phyloP scores from a whole-genome alignment of 805 yeast species.

The Yamadazyma kitorensis region DNA sequence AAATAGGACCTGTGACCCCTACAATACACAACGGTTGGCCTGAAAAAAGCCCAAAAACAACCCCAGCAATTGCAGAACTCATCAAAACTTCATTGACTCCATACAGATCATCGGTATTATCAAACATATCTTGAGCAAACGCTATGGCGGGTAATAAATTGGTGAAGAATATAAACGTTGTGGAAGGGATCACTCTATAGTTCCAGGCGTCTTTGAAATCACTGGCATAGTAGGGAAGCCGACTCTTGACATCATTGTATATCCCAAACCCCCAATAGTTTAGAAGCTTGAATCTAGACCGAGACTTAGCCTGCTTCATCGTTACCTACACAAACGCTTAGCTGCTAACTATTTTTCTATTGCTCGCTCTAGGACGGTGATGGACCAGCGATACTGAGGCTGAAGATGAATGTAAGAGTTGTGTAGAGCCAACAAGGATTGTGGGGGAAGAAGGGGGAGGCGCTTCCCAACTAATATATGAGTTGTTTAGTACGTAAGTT shows the following conservation, averaged over 20 bases:
- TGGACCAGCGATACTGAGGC: too few species aligned
- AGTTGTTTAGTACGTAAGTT: too few species aligned
- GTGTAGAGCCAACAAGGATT: too few species aligned
- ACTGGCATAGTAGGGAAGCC: constrained; percentile 66
- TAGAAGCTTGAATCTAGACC: constrained; percentile 12
- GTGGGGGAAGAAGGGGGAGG: too few species aligned
- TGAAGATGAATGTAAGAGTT: too few species aligned
- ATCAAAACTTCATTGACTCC: constrained; percentile 90
- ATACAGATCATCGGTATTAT: constrained; percentile 78
- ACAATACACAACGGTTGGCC: constrained; percentile 95
- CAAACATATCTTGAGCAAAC: constrained; percentile 96
- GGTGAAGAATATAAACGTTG: constrained; percentile 81
- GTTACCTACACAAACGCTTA: too few species aligned
- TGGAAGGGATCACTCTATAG: constrained; percentile 85
- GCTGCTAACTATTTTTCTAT: too few species aligned
- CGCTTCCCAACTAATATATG: too few species aligned
- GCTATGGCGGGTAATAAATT: constrained; percentile 92
- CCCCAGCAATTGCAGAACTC: constrained; percentile 84
- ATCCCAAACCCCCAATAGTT: constrained; percentile 48
- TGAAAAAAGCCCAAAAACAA: constrained; percentile 77
- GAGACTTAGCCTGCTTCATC: too few species aligned
- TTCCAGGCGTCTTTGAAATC: constrained; percentile 84
- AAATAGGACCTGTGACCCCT: constrained; percentile 95
- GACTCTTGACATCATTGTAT: constrained; percentile 44
- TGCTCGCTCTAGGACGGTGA: too few species aligned